Evolutionary conservation across 225 moss, liverwort and hornwort species (phyloP), one percentile per base, ranked within the genome.

Genomic region (Physcomitrellopsis africana): DNA sequence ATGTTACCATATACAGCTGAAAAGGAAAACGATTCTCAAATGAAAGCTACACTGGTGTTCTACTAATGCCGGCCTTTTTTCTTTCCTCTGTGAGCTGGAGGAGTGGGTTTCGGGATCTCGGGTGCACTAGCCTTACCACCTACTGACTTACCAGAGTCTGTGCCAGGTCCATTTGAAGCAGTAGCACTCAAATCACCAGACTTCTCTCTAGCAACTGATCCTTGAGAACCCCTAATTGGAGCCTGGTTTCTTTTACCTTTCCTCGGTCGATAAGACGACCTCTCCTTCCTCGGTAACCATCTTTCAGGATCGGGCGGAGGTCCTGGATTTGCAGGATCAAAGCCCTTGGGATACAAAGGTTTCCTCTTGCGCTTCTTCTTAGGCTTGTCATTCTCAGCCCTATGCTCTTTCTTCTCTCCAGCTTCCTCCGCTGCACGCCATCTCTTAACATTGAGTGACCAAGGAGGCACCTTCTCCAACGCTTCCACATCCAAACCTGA

Each of bases 281-380:
- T 90, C 81, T 99, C 97, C 65, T 91, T 91, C 79, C 87, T 95
- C 15, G 97, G 97, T 29, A 99, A 85, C 97, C 97, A 99, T 74
- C 97, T 86, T 72, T 99, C 97, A 46, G 97, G 97, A 85, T 99
- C 97, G 23, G 97, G 95, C 22, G 97, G 95, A 27, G 97, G 97
- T 73, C 97, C 97, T 17, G 95, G 95, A 53, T 95, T 95, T 46
- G 91, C 97, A 70, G 93, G 92, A 44, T 99, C 92, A 46, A 95
- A 99, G 11, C 91, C 93, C 83, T 99, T 99, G 3, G 97, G 97
- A 62, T 92, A 89, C 61, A 92, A 62, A 42, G 93, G 97, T 75
- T 99, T 99, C 23, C 90, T 80, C 70, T 95, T 95, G 51, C 94
- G 92, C 76, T 95, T 95, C 78, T 90, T 95, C 69, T 93, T 95